Evolutionary conservation across 129 eudicot genomes (phyloP), one percentile per base, ranked within the genome.

Genomic region (Chrysanthemum makinoi): DNA sequence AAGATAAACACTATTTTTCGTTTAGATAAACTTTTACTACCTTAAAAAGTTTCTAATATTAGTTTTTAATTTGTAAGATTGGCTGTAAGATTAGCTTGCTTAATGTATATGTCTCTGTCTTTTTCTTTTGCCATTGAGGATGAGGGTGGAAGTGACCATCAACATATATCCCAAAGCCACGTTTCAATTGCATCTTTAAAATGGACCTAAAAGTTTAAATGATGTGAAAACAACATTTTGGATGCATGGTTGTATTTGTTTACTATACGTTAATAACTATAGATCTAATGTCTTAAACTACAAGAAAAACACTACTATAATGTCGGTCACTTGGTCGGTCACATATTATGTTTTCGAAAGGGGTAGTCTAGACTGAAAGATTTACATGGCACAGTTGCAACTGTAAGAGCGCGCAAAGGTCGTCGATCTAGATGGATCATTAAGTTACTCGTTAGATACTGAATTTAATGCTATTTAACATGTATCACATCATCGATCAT

Each of bases 121-220:
- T 39, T 51, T 28, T 15, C 66, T 62, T 70, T 54, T 57, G 79
- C 79, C 68, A 72, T 77, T 53, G 44, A 60, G 51, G 20, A 77
- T 50, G 69, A 47, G 65, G 30, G 43, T 20, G 63, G 24, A 65
- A 69, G 66, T 71, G 77, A 51, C 71, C 61, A 39, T 77, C 72
- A 55, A 70, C 72, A 70, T 63, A 24, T 62, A 77, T 77, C 59
- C 72, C 72, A 77, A 77, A 53, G 81, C 24, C 53, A 44, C 60
- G 56, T 24, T 30, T 77, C 12, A 28, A 28, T 77, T 76, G 68
- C 3, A 12, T 24, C 3, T n/a, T 72, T 7, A 39, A 39, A 50
- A 24, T 69, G 72, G 50, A 66, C 17, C 81, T 43, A 77, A 61
- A 51, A 51, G 30, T 62, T 15, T 53, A 9, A 18, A 52, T 8